Base-by-base conservation (phyloP, 345 rosid species). In the Balakata baccata region DNA sequence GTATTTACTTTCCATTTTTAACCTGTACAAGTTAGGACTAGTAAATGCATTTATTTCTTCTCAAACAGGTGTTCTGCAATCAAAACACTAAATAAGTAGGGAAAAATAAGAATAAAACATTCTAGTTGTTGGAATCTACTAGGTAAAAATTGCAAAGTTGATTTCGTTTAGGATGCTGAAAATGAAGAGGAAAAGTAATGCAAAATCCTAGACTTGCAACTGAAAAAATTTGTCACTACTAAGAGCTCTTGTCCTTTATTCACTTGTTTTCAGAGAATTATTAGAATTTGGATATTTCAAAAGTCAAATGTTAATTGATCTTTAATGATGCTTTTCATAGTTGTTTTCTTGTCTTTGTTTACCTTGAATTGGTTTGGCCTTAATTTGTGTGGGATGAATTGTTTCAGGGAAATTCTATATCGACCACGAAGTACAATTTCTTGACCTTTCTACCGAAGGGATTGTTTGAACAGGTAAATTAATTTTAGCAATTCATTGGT, bases 391-490 rank as follows among this genome's bases (percentile, higher is more conserved):
- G 57, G 50, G 70, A 53, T 64, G 60, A 69, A 71, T 71, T 75
- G 37, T 81, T 82, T 71, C 90, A 94, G 97, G 97, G 96, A 50
- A 94, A 94, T 85, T 87, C 97, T 10, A 80, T 93, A 78, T 88
- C 99, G 14, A 96, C 99, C 47, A 96, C 99, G 22, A 96, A 96
- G 90, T 93, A 96, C 87, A 96, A 93, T 84, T 83, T 96, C 86
- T 64, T 96, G 49, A 90, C 99, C 3, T 96, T 96, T 87, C 75
- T 96, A 16, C 99, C 99, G 0, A 96, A 96, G 83, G 99, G 99
- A 70, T 73, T 96, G 81, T 96, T 91, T 84, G 99, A 96, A 85
- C 99, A 96, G 99, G 99, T 96, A 88, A 83, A 56, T 41, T 73
- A 37, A 22, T 63, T 62, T 46, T 61, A 75, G 51, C 34, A 52